These are phyloP conservation scores for Albophoma yamanashiensis DNA, from an alignment of 2,329 filamentous ascomycete species.

Conservation along the genomic window DNA sequence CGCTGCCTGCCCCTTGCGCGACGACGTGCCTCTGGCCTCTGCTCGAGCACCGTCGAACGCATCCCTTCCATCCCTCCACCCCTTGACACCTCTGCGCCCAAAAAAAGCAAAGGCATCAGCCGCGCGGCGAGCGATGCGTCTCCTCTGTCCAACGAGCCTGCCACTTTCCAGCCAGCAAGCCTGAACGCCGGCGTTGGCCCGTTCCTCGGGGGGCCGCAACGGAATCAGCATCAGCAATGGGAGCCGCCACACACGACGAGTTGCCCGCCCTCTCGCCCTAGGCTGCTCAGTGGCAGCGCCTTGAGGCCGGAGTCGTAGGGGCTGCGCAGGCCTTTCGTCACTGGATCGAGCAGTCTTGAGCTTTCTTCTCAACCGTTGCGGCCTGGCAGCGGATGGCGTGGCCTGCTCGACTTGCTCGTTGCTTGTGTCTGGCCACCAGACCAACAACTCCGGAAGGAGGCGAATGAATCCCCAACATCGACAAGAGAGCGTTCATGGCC, in stretches of 20 bases:
- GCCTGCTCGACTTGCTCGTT: neutral
- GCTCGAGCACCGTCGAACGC: neutral
- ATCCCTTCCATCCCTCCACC: neutral
- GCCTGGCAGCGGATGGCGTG: neutral
- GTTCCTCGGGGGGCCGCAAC: neutral
- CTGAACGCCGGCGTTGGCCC: neutral
- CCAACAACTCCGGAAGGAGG: neutral
- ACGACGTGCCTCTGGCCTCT: neutral
- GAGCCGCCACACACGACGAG: neutral
- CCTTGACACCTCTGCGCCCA: neutral
- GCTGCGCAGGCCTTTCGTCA: neutral
- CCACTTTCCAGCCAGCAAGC: neutral
- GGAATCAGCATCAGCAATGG: neutral
- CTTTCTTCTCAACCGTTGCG: neutral
- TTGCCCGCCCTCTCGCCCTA: neutral
- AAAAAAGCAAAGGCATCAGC: neutral
- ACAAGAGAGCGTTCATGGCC: neutral
- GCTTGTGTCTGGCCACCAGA: neutral
- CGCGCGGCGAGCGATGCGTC: neutral
- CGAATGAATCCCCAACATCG: neutral
- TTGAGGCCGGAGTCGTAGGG: neutral
- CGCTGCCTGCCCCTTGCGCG: slow-evolving; percentile 7
- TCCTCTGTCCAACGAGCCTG: neutral
- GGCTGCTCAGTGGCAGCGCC: neutral
- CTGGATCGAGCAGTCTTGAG: neutral